Evolutionary conservation across 2,329 filamentous ascomycete genomes (phyloP), one percentile per base, ranked within the genome.

Genomic region (Diaporthe capsici): DNA sequence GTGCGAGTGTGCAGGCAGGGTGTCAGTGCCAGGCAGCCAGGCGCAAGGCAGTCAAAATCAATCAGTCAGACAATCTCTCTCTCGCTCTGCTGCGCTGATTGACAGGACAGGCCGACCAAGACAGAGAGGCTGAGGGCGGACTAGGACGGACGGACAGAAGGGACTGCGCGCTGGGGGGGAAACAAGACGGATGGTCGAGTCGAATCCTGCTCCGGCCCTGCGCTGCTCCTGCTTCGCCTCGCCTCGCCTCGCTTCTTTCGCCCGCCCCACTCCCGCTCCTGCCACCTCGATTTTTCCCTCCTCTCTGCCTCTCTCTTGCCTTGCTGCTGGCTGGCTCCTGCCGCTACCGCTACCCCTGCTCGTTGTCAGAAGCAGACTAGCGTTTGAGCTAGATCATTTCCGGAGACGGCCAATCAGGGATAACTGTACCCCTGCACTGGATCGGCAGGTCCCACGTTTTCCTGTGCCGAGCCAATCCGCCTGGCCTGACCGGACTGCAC

Each of bases 391-490:
- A 68, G 31, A 25, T 37, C 31, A 15, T 25, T 53, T 68, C 47
- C 65, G 65, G 31, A 3, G 12, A 1, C 28, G n/a, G 22, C 65
- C 65, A 68, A 68, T 53, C 65, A 68, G 12, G 34, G 31, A 12
- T 22, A 12, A 22, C 17, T 13, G 0, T 5, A 25, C 34, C 65
- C 47, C 44, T 68, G 28, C 63, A n/a, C 20, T 12, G 3, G 31
- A 53, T 53, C 47, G 65, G 65, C 65, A 68, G 65, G 44, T 68
- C 44, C 61, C 47, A 53, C 65, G 28, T 39, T 68, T 13, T 53
- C 13, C 28, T 39, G 34, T 39, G 65, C 47, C 65, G 47, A 68
- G 47, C 65, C 65, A 53, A 68, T 53, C 47, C 65, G 63, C 31
- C 47, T n/a, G 63, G 31, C 28, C 37, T 39, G 37, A 5, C 5